Evolutionary conservation across 371 early-diverging fungal species (phyloP), one percentile per base, ranked within the genome.

Genomic region (Basidiobolus meristosporus): DNA sequence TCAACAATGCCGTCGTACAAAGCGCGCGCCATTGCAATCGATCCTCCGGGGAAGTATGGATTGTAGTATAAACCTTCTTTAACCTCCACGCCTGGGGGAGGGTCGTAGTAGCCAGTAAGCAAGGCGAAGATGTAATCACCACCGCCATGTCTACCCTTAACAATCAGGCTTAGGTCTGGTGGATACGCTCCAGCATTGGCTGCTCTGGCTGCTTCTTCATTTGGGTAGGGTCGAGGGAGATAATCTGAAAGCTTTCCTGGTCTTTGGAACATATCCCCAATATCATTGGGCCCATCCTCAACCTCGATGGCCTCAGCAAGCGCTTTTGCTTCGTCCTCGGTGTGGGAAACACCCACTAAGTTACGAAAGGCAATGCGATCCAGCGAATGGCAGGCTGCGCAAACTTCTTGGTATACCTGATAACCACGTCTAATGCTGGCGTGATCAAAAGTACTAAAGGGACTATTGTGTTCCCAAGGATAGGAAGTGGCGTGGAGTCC

Each of bases 1-100:
- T 96, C 96, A 28, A 93, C 88, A 33, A 90, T 62, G 39, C 84
- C 97, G 46, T 96, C 97, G 60, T 76, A 93, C 31, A 96, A 54
- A 42, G 77, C 67, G 52, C 83, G 84, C 34, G 95, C 96, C 96
- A 96, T 96, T 50, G 82, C 77, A 64, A 96, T 96, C 43, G 96
- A 85, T 49, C 96, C 96, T 47, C 97, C 96, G 18, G 93, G 97
- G 87, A 96, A 95, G 71, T 95, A 96, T 33, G 90, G 89, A 73
- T 96, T 96, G 70, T 89, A 93, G 77, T 91, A 79, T 33, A 93
- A 69, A 45, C 93, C 95, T 59, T 90, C 92, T 61, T 90, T 82
- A 40, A 96, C 59, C 49, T 77, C 74, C 44, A 96, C 73, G 62
- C 97, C 97, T 23, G 90, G 90, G 37, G 97, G 97, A 28, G 97